Base-by-base conservation (phyloP, 202 grass and related monocot genomes). In the Saccharum hybrid region DNA sequence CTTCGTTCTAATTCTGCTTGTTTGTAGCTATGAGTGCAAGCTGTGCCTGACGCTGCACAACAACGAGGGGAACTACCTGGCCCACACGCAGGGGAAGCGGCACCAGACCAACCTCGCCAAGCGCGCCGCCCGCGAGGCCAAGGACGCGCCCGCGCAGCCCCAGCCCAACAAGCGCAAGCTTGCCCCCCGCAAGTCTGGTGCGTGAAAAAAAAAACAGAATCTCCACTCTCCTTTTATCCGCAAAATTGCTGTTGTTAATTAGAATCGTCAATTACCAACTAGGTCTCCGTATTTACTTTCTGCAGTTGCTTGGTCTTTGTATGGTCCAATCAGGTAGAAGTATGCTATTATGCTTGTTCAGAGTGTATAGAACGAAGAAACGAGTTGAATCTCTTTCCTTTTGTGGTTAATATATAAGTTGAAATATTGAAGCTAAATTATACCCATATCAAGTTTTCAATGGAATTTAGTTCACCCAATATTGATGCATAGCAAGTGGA, bases 91-190 rank as follows among this genome's bases (percentile, higher is more conserved):
- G 84, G 96, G 93, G 78, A 94, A 99, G 89, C 83, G 96, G 51
- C 96, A 99, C 79, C 96, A 96, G 88, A 96, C 96, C 54, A 99
- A 99, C 82, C 91, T 99, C 30, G 96, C 96, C 75, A 99, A 96
- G 88, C 83, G 96, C 62, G 91, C 96, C 28, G 96, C 96, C 63
- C 90, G 93, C 18, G 96, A 96, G 86, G 91, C 89, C 66, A 92
- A 99, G 91, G 96, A 99, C 1, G 93, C 96, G 16, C 96, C 89
- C 1, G 88, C 89, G 18, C 96, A 96, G 83, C 96, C 93, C 15
- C 93, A 96, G 84, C 93, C 93, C 36, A 94, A 99, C 88, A 99
- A 99, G 88, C 91, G 96, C 84, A 99, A 94, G 62, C 56, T 94
- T 14, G 45, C 85, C 18, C 75, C 92, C 45, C 91, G 91, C 76